Conservation (phyloP, 2,329 filamentous ascomycete genomes). For the Fusarium sp. region DNA sequence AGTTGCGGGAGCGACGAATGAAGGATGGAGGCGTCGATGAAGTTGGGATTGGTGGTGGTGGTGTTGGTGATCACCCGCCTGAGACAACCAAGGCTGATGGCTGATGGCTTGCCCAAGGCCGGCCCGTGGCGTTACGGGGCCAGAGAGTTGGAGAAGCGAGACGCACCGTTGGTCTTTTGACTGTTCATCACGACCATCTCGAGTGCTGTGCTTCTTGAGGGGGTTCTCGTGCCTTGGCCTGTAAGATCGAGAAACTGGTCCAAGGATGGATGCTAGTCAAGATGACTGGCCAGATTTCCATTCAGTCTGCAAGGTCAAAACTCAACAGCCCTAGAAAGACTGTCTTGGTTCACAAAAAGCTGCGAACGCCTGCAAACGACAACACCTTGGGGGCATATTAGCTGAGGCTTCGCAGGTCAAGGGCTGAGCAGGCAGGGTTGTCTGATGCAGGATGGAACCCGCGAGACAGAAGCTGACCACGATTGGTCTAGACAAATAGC, state of each 20-base stretch:
- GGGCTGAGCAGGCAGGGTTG: conserved; percentile 27
- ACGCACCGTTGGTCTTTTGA: background rate
- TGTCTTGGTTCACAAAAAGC: conserved; percentile 14
- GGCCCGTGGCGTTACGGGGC: conserved; percentile 29
- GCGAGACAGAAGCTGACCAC: conserved; percentile 4
- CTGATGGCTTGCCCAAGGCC: conserved; percentile 22
- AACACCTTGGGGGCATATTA: conserved; percentile 10
- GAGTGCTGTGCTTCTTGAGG: conserved; percentile 14
- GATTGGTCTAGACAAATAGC: conserved; percentile 21
- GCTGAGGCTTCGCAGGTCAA: background rate
- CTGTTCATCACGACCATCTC: background rate
- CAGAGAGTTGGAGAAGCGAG: conserved; percentile 16
- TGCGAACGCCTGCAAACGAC: conserved; percentile 29
- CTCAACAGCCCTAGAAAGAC: conserved; percentile 12
- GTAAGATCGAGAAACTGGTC: conserved; percentile 10
- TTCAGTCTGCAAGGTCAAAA: conserved; percentile 19
- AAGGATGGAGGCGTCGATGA: conserved; percentile 31
- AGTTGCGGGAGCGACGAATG: conserved; percentile 32
- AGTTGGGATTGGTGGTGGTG: conserved; percentile 34
- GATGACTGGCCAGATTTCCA: conserved; percentile 3
- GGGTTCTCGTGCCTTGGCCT: conserved; percentile 13
- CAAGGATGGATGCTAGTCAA: conserved; percentile 7
- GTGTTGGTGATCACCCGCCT: conserved; percentile 44
- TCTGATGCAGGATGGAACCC: conserved; percentile 8
- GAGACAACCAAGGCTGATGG: conserved; percentile 42